These are phyloP conservation scores for Fraxinus excelsior DNA, from an alignment of 257 asterid genomes.

Conservation along the genomic window DNA sequence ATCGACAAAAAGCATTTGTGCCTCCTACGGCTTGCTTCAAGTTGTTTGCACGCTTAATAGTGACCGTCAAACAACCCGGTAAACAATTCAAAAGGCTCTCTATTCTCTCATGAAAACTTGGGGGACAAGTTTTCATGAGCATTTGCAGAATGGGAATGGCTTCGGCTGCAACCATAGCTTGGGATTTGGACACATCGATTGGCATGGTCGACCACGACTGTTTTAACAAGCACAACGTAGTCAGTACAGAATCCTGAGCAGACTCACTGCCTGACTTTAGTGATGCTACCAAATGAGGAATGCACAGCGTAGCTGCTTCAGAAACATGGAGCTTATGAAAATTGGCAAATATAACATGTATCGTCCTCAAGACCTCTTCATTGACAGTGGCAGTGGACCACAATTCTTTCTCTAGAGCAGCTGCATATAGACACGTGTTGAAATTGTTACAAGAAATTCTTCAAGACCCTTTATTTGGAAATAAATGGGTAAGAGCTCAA, in stretches of 20 bases:
- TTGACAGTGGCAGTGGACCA: slow-evolving; percentile 57
- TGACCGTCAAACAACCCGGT: slow-evolving; percentile 90
- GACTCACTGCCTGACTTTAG: slow-evolving; percentile 69
- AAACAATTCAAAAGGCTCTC: slow-evolving; percentile 70
- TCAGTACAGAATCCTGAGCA: slow-evolving; percentile 66
- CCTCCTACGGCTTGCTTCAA: slow-evolving; percentile 73
- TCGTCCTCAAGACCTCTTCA: slow-evolving; percentile 74
- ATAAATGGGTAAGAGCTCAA: background rate
- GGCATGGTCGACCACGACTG: slow-evolving; percentile 87
- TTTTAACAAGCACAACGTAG: slow-evolving; percentile 67
- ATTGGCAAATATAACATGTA: slow-evolving; percentile 68
- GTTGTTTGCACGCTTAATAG: slow-evolving; percentile 64
- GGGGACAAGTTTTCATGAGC: slow-evolving; percentile 64
- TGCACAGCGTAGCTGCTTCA: slow-evolving; percentile 74
- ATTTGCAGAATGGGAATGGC: slow-evolving; percentile 79
- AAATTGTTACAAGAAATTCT: slow-evolving; percentile 20
- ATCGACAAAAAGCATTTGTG: slow-evolving; percentile 70
- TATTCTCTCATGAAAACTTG: slow-evolving; percentile 66
- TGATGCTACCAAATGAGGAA: slow-evolving; percentile 74
- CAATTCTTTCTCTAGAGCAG: slow-evolving; percentile 75
- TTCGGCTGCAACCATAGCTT: slow-evolving; percentile 78
- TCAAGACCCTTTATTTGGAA: slow-evolving; percentile 14
- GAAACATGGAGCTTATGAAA: slow-evolving; percentile 72
- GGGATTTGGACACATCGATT: slow-evolving; percentile 70
- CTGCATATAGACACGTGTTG: slow-evolving; percentile 48